A percentile compares a stretch with the other conserved stretches of the same genome.
Conservation (phyloP, 2,329 filamentous ascomycete species). For the Penicillium paneum region DNA sequence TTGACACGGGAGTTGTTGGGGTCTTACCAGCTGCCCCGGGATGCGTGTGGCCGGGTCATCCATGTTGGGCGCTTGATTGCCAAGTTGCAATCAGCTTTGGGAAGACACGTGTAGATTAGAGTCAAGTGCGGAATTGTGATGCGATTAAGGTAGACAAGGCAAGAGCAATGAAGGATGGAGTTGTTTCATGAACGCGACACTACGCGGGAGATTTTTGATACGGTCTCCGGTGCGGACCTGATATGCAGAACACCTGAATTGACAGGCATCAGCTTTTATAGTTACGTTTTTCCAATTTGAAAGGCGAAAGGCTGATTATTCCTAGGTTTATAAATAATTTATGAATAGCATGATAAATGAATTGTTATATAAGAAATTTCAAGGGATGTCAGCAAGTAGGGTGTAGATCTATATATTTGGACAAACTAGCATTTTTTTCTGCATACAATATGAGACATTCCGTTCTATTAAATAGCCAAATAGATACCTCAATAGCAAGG, state of each 20-base stretch:
- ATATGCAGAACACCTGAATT: slow-evolving; percentile 22
- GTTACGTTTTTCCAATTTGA: not conserved
- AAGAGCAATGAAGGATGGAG: not conserved
- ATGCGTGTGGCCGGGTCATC: slow-evolving; percentile 48
- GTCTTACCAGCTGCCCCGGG: slow-evolving; percentile 45
- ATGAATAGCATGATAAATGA: no score
- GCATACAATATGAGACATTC: not conserved
- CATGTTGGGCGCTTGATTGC: slow-evolving; percentile 35
- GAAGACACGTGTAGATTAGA: not conserved
- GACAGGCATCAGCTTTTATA: slow-evolving; percentile 10
- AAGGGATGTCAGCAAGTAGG: not conserved
- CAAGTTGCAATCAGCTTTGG: slow-evolving; percentile 2
- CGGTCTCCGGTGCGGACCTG: slow-evolving; percentile 12
- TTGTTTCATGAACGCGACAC: slow-evolving; percentile 20
- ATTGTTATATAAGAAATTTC: no score
- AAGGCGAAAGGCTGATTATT: not conserved
- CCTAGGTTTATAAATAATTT: no score
- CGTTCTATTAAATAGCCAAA: not conserved
- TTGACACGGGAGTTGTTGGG: slow-evolving; percentile 3
- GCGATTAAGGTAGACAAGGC: slow-evolving; percentile 5
- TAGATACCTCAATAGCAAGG: not conserved
- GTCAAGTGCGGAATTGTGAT: slow-evolving; percentile 13
- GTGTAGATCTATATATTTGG: not conserved
- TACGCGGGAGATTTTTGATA: slow-evolving; percentile 39
- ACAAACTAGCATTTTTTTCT: not conserved